Base-by-base conservation (phyloP, 257 asterid species). In the Cinchona pubescens region DNA sequence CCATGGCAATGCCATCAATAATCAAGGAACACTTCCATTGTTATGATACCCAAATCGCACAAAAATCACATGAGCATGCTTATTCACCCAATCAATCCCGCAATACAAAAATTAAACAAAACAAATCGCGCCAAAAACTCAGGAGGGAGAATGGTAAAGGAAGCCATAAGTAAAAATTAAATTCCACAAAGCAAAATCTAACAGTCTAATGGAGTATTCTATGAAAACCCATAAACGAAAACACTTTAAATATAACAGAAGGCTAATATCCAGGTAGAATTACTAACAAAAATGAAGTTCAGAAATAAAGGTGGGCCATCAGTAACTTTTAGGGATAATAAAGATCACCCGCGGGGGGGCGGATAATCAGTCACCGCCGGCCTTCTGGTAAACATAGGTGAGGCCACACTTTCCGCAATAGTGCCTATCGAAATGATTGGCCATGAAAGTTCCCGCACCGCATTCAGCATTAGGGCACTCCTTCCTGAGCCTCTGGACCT, bases 331-430 rank as follows among this genome's bases (percentile, higher is more conserved):
- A 3, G 55, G 6, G 45, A 42, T 42, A 42, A 48, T 48, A 48
- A 48, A 3, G 21, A 48, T 5, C 9, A 7, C 6, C 9, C 9
- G 1, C 45, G 27, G 18, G 42, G 43, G 27, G 29, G 56, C 18
- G 18, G 35, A 32, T 18, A 19, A 12, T 59, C 55, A 74, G 73
- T 81, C 82, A 37, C 83, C 86, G 56, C 84, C 86, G 37, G 82
- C 86, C 80, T 79, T 83, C 82, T 83, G 83, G 80, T 83, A 83
- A 71, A 83, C 86, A 79, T 83, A 83, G 67, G 86, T 83, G 45
- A 83, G 86, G 1, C 86, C 86, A 40, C 84, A 79, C 76, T 83
- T 83, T 49, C 84, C 86, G 35, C 86, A 83, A 15, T 79, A 79
- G 77, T 83, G 86, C 79, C 86, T 69, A 25, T 83, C 84, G 37